A percentile compares a stretch with the other conserved stretches of the same genome.
Conservation (phyloP, 192 early-diverging fungal genomes). For the Backusella tarrabulga region DNA sequence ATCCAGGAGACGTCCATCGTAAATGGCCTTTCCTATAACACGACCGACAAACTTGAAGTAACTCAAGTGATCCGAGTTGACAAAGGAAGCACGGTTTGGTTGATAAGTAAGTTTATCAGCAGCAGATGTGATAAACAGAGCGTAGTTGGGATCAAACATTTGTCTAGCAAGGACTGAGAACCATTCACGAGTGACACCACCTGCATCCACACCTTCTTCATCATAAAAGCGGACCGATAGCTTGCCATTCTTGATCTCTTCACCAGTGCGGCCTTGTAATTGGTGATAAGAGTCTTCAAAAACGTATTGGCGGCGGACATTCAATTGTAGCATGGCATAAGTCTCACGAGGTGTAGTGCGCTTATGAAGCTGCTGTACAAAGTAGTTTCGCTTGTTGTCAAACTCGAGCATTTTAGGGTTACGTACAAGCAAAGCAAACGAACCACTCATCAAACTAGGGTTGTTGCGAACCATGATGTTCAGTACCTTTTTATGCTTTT, state of each 20-base stretch:
- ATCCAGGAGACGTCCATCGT: conserved; percentile 91
- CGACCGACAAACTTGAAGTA: conserved; percentile 99
- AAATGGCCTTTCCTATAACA: conserved; percentile 99
- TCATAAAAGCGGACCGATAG: conserved; percentile 91
- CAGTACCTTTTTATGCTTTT: conserved; percentile 92
- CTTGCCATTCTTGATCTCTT: conserved; percentile 93
- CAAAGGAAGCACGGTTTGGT: conserved; percentile 89
- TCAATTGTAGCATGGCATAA: conserved; percentile 78
- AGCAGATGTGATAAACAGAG: conserved; percentile 95
- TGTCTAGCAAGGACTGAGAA: conserved; percentile 94
- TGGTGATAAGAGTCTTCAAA: conserved; percentile 98
- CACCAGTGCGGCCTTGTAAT: conserved; percentile 84
- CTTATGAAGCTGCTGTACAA: conserved; percentile 93
- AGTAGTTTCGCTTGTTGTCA: conserved; percentile 99
- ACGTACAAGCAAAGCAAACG: conserved; percentile 94
- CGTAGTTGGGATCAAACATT: conserved; percentile 99
- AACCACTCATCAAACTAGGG: conserved; percentile 92
- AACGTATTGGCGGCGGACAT: conserved; percentile 89
- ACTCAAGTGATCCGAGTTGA: conserved; percentile 90
- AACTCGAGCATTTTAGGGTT: conserved; percentile 98
- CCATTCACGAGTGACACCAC: conserved; percentile 98
- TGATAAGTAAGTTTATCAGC: conserved; percentile 97
- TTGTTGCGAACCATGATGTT: conserved; percentile 98
- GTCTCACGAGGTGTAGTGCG: conserved; percentile 58
- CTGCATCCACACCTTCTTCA: conserved; percentile 98